A percentile compares a stretch with the other conserved stretches of the same genome.
Evolutionary conservation across 2,329 filamentous ascomycete species (phyloP).

Genomic region (Tolypocladium nubicola): DNA sequence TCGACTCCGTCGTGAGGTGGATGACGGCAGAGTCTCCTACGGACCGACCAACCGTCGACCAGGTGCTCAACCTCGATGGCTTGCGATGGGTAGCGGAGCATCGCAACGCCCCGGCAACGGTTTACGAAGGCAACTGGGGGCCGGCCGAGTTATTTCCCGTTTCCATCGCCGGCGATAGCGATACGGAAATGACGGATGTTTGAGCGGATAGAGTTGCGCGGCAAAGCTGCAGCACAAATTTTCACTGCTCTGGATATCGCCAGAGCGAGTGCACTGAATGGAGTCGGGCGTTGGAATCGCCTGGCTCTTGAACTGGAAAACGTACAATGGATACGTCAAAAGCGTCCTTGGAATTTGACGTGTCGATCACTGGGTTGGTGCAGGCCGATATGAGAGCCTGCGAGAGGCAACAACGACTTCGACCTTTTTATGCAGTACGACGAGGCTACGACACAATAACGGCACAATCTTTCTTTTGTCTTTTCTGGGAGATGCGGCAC

Average conservation of each 20-base stretch:
- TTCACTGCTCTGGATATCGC: conserved; percentile 3
- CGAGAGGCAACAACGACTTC: conserved; percentile 9
- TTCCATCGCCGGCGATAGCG: conserved; percentile 26
- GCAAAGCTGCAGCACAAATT: neutral
- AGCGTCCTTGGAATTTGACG: conserved; percentile 7
- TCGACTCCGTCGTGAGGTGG: conserved; percentile 76
- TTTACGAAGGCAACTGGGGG: conserved; percentile 95
- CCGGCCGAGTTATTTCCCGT: conserved; percentile 47
- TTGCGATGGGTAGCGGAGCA: conserved; percentile 71
- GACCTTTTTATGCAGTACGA: conserved; percentile 14
- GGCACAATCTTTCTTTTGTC: conserved; percentile 9
- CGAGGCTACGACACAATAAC: conserved; percentile 17
- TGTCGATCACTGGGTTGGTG: neutral
- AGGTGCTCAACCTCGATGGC: conserved; percentile 63
- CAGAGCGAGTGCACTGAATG: conserved; percentile 3
- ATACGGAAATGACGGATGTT: conserved; percentile 51
- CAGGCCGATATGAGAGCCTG: neutral
- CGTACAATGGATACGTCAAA: conserved; percentile 9
- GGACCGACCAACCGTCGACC: conserved; percentile 61
- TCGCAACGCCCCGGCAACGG: conserved; percentile 77
- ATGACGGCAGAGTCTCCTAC: conserved; percentile 74
- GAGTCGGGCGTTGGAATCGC: conserved; percentile 8
- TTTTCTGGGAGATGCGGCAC: neutral
- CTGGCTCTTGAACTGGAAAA: conserved; percentile 13
- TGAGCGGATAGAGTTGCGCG: conserved; percentile 19